Conservation (phyloP, 768 basidiomycete species). For the Collybiopsis confluens region DNA sequence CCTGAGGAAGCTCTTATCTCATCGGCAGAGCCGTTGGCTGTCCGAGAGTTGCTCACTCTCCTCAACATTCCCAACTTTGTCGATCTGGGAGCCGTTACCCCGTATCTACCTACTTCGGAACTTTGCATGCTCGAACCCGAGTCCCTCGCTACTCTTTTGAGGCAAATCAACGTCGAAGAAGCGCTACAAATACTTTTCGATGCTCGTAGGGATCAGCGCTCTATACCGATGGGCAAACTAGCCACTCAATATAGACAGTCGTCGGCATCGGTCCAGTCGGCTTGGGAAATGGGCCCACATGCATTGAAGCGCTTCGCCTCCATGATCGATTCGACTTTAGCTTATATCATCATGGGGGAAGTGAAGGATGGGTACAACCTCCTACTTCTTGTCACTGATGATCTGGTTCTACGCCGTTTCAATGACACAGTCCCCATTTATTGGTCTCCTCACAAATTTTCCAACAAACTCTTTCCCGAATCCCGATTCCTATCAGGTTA, state of each 20-base stretch:
- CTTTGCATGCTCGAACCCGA: not conserved
- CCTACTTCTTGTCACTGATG: not conserved
- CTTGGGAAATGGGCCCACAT: too few species aligned
- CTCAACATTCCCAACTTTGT: constrained; percentile 8
- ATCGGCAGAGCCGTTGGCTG: not conserved
- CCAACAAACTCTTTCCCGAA: constrained; percentile 9
- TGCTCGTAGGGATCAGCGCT: not conserved
- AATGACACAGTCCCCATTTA: not conserved
- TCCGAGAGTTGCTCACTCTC: constrained; percentile 5
- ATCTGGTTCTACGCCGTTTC: not conserved
- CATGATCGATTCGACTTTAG: constrained; percentile 2
- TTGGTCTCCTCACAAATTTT: constrained; percentile 3
- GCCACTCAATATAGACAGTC: too few species aligned
- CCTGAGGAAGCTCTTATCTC: constrained; percentile 13
- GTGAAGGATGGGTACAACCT: not conserved
- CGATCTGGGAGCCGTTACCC: not conserved
- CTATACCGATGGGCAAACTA: too few species aligned
- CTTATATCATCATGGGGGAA: not conserved
- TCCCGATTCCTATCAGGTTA: constrained; percentile 9
- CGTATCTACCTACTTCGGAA: not conserved
- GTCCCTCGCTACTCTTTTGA: not conserved
- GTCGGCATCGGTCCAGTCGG: too few species aligned
- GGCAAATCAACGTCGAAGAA: not conserved
- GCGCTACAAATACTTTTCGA: not conserved
- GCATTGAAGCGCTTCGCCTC: too few species aligned